Evolutionary conservation across 75 land plant genomes (phyloP).

Genomic region (Azolla pinnata): DNA sequence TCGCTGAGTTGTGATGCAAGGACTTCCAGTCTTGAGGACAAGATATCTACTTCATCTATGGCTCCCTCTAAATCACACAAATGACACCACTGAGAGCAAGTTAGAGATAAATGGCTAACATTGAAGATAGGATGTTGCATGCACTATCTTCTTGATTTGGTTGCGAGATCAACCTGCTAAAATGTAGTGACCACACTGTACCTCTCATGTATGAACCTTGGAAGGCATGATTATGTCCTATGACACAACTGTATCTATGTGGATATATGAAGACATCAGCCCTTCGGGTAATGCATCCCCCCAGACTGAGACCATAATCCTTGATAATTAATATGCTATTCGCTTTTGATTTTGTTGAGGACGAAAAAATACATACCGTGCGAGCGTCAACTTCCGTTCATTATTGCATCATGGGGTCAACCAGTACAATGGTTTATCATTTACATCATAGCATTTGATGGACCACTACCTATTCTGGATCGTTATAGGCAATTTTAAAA

Average conservation of each 20-base stretch:
- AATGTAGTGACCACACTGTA: neutral
- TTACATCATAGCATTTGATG: neutral
- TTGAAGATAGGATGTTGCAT: conserved; percentile 1
- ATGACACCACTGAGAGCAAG: too few species aligned
- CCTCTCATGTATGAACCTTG: neutral
- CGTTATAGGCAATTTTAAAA: neutral
- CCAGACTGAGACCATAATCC: too few species aligned
- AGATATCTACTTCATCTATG: conserved; percentile 23
- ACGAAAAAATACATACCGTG: too few species aligned
- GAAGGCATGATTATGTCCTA: neutral
- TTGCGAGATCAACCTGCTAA: neutral
- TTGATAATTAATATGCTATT: too few species aligned
- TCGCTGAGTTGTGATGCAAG: conserved; percentile 12
- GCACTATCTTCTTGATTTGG: neutral
- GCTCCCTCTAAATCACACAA: conserved; percentile 23
- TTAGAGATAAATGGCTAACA: neutral
- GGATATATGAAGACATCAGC: too few species aligned
- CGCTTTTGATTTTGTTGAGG: too few species aligned
- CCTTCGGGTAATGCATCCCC: too few species aligned
- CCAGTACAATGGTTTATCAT: neutral
- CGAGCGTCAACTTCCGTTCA: too few species aligned
- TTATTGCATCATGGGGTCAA: too few species aligned
- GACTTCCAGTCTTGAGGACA: conserved; percentile 15
- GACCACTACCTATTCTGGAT: neutral
- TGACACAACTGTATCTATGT: too few species aligned